These are phyloP conservation scores for Lepraria neglecta DNA, from an alignment of 495 filamentous ascomycete species.

Conservation along the genomic window DNA sequence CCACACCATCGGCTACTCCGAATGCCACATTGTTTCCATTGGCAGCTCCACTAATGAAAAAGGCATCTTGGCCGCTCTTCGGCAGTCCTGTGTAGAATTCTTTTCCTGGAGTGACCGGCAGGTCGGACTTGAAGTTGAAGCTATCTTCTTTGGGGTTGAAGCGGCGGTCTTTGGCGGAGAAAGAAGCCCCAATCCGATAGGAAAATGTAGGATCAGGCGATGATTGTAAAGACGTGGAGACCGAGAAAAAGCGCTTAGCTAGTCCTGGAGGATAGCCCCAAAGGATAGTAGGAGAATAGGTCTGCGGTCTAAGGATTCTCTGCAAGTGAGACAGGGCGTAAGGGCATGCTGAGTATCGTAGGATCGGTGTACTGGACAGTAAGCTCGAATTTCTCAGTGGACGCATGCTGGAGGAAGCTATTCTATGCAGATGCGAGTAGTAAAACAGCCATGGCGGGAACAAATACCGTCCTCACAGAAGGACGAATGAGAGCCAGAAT, in stretches of 20 bases:
- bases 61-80: slow-evolving; percentile 88
- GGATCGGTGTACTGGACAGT: slow-evolving; percentile 15
- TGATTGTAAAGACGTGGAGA: slow-evolving; percentile 2
- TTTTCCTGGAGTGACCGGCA: slow-evolving; percentile 32
- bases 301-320: slow-evolving; percentile 18
- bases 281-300: not conserved
- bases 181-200: slow-evolving; percentile 50
- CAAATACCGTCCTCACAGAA: not conserved
- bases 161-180: slow-evolving; percentile 67
- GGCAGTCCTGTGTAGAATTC: slow-evolving; percentile 36
- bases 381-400: slow-evolving; percentile 18
- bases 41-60: slow-evolving; percentile 71
- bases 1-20: slow-evolving; percentile 89
- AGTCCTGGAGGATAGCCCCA: not conserved
- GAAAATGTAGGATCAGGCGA: slow-evolving; percentile 34
- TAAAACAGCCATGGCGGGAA: slow-evolving; percentile 3
- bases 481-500: not conserved
- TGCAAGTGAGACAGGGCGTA: slow-evolving; percentile 15
- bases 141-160: slow-evolving; percentile 65
- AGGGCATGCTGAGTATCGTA: slow-evolving; percentile 21
- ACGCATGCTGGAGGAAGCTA: slow-evolving; percentile 17
- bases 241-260: slow-evolving; percentile 8
- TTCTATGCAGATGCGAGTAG: not conserved
- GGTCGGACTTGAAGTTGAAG: slow-evolving; percentile 69
- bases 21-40: slow-evolving; percentile 58